Evolutionary conservation across 176 grass and related monocot species (phyloP).

Genomic region (Lolium rigidum): DNA sequence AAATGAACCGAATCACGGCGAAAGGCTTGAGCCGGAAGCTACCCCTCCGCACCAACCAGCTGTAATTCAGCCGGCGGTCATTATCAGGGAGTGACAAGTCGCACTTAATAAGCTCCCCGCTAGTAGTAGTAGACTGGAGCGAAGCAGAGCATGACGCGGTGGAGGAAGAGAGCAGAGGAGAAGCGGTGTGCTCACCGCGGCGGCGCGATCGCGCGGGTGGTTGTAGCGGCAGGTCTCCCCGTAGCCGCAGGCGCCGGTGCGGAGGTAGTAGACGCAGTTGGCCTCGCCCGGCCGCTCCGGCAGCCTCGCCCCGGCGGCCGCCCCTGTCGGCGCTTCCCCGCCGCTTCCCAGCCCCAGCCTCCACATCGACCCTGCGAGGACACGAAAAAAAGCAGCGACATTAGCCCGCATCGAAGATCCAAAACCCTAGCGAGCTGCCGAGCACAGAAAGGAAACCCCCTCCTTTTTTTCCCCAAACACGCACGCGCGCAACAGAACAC

Average conservation of each 20-base stretch:
- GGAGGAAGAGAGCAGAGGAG: not conserved
- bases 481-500: not conserved
- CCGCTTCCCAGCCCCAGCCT: conserved; percentile 66
- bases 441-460: not conserved
- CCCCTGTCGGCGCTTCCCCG: not conserved
- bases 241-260: conserved; percentile 87
- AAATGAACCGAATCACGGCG: not conserved
- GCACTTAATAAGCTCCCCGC: not conserved
- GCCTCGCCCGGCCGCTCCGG: conserved; percentile 84
- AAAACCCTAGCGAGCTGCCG: conserved; percentile 47
- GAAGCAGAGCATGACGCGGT: conserved; percentile 29
- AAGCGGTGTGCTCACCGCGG: conserved; percentile 49
- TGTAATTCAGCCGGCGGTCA: conserved; percentile 32
- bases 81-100: conserved; percentile 37
- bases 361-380: conserved; percentile 75
- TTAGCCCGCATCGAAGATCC: conserved; percentile 31
- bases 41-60: conserved; percentile 8
- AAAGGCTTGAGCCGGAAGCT: conserved; percentile 36
- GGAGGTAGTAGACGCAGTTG: conserved; percentile 86
- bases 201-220: conserved; percentile 73
- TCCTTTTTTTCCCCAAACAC: not conserved
- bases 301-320: conserved; percentile 33
- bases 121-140: not conserved
- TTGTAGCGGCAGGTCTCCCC: conserved; percentile 93
- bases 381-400: too few species aligned